These are phyloP conservation scores for Aspergillus pseudotamarii DNA, from an alignment of 2,329 filamentous ascomycete species.

Conservation along the genomic window DNA sequence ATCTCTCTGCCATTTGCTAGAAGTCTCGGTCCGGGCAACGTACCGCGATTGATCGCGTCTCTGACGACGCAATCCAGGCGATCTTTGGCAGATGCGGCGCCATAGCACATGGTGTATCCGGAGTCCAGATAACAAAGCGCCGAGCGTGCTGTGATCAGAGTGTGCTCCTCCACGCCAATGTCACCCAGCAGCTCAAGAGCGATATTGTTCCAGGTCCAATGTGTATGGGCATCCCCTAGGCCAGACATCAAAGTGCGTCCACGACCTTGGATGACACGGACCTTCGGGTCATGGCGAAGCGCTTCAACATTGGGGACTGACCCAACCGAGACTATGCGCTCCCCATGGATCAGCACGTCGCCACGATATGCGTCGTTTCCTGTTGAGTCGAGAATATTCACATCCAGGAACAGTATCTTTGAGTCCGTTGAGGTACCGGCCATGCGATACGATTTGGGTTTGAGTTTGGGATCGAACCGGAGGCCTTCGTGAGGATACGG, in stretches of 20 bases:
- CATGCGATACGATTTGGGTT: background rate
- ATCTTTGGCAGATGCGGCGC: constrained; percentile 51
- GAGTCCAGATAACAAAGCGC: constrained; percentile 52
- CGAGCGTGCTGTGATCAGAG: constrained; percentile 46
- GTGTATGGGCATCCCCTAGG: constrained; percentile 49
- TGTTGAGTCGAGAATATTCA: constrained; percentile 46
- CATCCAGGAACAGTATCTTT: constrained; percentile 41
- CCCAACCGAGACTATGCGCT: constrained; percentile 40
- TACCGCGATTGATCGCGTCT: constrained; percentile 53
- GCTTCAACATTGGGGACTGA: constrained; percentile 33
- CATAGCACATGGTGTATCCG: constrained; percentile 53
- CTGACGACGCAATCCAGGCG: constrained; percentile 52
- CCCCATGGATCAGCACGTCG: constrained; percentile 44
- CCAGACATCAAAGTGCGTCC: constrained; percentile 55
- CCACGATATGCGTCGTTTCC: constrained; percentile 41
- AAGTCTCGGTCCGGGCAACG: constrained; percentile 52
- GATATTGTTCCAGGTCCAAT: constrained; percentile 51
- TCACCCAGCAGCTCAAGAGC: constrained; percentile 47
- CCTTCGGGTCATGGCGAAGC: constrained; percentile 32
- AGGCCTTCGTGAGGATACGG: background rate
- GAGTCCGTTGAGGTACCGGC: background rate
- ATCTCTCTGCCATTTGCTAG: constrained; percentile 56
- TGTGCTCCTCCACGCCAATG: constrained; percentile 52
- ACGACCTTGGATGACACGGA: constrained; percentile 42
- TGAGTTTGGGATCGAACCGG: background rate